Conservation (phyloP, 2,329 filamentous ascomycete genomes). For the Curvularia eragrostidis region DNA sequence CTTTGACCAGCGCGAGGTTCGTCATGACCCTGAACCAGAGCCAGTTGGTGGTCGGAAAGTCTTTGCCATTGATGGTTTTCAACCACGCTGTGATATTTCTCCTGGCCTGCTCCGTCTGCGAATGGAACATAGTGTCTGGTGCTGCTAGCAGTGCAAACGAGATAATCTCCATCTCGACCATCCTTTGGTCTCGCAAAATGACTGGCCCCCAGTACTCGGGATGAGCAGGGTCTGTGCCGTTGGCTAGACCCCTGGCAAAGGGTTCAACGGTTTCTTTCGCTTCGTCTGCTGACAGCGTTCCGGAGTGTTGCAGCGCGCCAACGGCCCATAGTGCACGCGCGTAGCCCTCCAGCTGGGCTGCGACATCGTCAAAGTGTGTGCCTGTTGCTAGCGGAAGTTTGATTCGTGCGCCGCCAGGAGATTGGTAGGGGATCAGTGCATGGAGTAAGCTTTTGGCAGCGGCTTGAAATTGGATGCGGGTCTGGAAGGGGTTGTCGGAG, state of each 20-base stretch:
- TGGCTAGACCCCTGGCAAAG: slow-evolving; percentile 42
- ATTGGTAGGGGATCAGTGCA: slow-evolving; percentile 40
- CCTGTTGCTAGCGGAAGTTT: slow-evolving; percentile 41
- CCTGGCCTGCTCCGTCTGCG: slow-evolving; percentile 39
- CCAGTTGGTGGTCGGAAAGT: slow-evolving; percentile 60
- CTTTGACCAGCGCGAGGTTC: slow-evolving; percentile 56
- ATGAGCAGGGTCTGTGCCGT: slow-evolving; percentile 45
- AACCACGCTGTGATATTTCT: slow-evolving; percentile 54
- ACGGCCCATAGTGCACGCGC: slow-evolving; percentile 45
- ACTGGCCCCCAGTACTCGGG: slow-evolving; percentile 59
- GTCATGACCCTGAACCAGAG: slow-evolving; percentile 61
- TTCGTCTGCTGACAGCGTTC: slow-evolving; percentile 22
- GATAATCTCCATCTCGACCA: slow-evolving; percentile 63
- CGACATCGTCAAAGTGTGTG: slow-evolving; percentile 47
- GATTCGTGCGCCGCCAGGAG: slow-evolving; percentile 41
- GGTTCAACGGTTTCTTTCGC: slow-evolving; percentile 30
- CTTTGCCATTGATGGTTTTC: slow-evolving; percentile 52
- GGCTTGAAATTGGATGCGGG: slow-evolving; percentile 32
- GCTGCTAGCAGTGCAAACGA: slow-evolving; percentile 57
- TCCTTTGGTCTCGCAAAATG: slow-evolving; percentile 57
- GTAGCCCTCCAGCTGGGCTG: slow-evolving; percentile 46
- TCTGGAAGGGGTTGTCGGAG: slow-evolving; percentile 39
- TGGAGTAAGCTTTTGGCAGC: slow-evolving; percentile 35
- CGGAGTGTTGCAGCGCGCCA: slow-evolving; percentile 37
- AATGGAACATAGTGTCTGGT: slow-evolving; percentile 49